phyloP scores from a whole-genome alignment of 495 filamentous ascomycete genomes.

The Barbatosphaeria neglecta region DNA sequence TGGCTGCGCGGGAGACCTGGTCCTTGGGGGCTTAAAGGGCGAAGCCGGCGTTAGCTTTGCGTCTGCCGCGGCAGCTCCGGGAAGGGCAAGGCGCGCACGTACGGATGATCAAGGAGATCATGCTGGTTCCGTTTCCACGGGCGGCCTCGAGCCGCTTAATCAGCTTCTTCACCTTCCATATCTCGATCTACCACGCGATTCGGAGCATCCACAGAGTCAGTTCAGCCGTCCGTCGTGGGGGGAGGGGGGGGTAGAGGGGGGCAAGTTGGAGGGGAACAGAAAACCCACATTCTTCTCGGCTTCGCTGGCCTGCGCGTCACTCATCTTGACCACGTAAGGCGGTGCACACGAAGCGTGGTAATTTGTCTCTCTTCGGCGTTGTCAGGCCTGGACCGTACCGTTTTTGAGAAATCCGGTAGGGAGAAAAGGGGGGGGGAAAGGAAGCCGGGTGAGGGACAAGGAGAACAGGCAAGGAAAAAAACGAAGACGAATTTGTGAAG shows the following conservation, averaged over 20 bases:
- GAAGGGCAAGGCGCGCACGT: constrained; percentile 27
- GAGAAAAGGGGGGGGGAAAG: too few relatives aligned
- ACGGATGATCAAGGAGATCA: constrained; percentile 99
- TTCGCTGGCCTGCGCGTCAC: constrained; percentile 76
- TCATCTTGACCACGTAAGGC: constrained; percentile 54
- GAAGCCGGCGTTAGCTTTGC: constrained; percentile 4
- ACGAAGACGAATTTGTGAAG: too few relatives aligned
- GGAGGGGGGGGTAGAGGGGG: background rate
- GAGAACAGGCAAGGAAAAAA: too few relatives aligned
- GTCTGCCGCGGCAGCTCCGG: constrained; percentile 6
- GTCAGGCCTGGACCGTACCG: too few relatives aligned
- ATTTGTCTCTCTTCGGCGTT: too few relatives aligned
- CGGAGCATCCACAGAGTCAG: background rate
- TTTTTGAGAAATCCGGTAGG: too few relatives aligned
- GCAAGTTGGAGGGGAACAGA: constrained; percentile 5
- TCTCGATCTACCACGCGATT: constrained; percentile 44
- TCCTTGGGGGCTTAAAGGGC: constrained; percentile 73
- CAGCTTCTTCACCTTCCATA: constrained; percentile 87
- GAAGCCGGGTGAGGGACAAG: too few relatives aligned
- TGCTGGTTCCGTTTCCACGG: constrained; percentile 89
- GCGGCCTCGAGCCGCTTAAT: constrained; percentile 92
- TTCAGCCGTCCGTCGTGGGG: too few relatives aligned
- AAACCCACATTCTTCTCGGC: constrained; percentile 86
- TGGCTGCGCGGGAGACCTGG: constrained; percentile 88
- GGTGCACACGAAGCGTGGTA: background rate